Evolutionary conservation across 371 early-diverging fungal species (phyloP).

Genomic region (Chytridium lagenaria): DNA sequence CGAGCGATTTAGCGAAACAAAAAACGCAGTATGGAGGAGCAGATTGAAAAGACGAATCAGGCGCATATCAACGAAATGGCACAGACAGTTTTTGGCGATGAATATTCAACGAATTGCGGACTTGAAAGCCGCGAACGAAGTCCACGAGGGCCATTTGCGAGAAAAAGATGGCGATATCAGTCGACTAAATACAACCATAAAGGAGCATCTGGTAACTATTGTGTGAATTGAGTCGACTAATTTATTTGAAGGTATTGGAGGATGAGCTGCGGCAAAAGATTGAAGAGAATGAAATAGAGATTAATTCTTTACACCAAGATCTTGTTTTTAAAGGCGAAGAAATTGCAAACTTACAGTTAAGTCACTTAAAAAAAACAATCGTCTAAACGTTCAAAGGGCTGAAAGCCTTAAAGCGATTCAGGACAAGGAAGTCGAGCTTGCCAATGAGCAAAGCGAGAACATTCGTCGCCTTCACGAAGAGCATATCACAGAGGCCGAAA

Average conservation of each 20-base stretch:
- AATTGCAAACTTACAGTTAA: conserved; percentile 24
- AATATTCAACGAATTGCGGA: conserved; percentile 32
- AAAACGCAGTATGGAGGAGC: conserved; percentile 27
- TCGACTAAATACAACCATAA: conserved; percentile 4
- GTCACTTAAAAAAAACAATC: background rate
- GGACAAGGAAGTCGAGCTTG: conserved; percentile 29
- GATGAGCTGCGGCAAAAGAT: conserved; percentile 19
- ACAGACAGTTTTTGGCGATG: conserved; percentile 28
- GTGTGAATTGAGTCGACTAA: too few relatives aligned
- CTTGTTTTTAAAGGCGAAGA: conserved; percentile 19
- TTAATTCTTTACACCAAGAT: conserved; percentile 18
- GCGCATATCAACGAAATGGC: conserved; percentile 32
- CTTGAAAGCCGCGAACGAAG: conserved; percentile 28
- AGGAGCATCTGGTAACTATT: background rate
- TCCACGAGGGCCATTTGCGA: conserved; percentile 20
- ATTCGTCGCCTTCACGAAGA: conserved; percentile 39
- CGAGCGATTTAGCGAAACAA: conserved; percentile 28
- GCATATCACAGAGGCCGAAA: conserved; percentile 49
- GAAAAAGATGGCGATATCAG: conserved; percentile 26
- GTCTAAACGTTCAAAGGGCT: conserved; percentile 6
- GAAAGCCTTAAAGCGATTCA: conserved; percentile 21
- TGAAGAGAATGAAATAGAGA: conserved; percentile 23
- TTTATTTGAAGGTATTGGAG: too few relatives aligned
- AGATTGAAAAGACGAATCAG: conserved; percentile 19
- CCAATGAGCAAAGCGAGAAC: conserved; percentile 33